Base-by-base conservation (phyloP, 805 yeast genomes). In the Lipomyces sp. region DNA sequence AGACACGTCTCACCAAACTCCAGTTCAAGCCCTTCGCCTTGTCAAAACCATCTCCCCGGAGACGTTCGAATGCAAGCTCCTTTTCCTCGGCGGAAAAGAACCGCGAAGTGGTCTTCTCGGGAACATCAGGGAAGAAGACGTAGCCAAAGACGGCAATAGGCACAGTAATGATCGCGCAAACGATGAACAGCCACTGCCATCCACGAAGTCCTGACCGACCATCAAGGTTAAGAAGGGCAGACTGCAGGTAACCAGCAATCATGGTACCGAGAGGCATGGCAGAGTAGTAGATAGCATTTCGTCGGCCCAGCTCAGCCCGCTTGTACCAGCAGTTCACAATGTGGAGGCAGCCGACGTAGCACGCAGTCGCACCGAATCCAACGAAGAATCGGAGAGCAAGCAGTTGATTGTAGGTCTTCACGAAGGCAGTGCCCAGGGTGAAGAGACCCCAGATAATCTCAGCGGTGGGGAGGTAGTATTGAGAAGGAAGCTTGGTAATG, bases 131-230 rank as follows among this genome's bases (percentile, higher is more conserved):
- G 51, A 81, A 67, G 62, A 72, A 59, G 61, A 76, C 75, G 51
- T 73, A 71, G 0, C 84, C 85, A 43, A 78, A 55, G 8, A 82
- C 13, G 6, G 83, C 84, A 36, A 84, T 77, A 2, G 73, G 79
- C 23, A 82, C 60, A 7, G 83, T 78, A 42, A 84, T 74, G 43
- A 78, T 61, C n/a, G 83, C 83, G 63, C 82, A 86, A 55, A 83
- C 74, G 40, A 84, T 77, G 61, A 81, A 83, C 60, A 81, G 78
- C 88, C 88, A 84, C 70, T 81, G 74, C 88, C 88, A 84, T 11
- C 85, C 80, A 11, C 72, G 72, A 11, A 78, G 67, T 0, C 86
- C 87, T 38, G 64, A 61, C 11, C 62, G 67, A 28, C 83, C 85
- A 47, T 73, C 68, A 57, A 83, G 64, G 34, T 66, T 60, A 47